Conservation (phyloP, 2,329 filamentous ascomycete species). For the Colletotrichum lindemuthianum region DNA sequence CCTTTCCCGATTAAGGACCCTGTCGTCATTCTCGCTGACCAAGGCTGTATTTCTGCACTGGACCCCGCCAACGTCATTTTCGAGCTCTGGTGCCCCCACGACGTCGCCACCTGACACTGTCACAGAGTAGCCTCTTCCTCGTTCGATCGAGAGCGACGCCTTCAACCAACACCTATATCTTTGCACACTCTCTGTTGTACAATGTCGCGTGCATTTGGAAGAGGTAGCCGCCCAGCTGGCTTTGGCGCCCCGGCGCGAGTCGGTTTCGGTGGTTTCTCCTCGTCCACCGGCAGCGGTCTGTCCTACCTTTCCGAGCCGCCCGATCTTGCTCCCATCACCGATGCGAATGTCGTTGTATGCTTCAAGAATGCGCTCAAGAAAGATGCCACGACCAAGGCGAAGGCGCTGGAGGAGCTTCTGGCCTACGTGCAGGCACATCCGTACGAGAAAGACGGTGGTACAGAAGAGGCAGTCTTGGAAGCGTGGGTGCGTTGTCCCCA, state of each 20-base stretch:
- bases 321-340: conserved; percentile 79
- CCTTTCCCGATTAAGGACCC: not conserved
- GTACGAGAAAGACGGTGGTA: conserved; percentile 65
- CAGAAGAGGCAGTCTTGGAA: conserved; percentile 85
- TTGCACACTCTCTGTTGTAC: conserved; percentile 3
- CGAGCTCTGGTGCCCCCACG: conserved; percentile 12
- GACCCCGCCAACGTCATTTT: conserved; percentile 35
- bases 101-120: conserved; percentile 5
- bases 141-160: too few species aligned
- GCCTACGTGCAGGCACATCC: conserved; percentile 66
- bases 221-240: conserved; percentile 28
- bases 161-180: too few species aligned
- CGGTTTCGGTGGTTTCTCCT: conserved; percentile 54
- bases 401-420: conserved; percentile 87
- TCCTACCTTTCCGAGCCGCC: conserved; percentile 91
- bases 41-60: conserved; percentile 12
- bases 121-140: not conserved
- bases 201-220: conserved; percentile 36
- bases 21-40: not conserved
- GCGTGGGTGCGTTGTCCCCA: conserved; percentile 75
- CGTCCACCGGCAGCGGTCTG: conserved; percentile 62
- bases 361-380: conserved; percentile 95
- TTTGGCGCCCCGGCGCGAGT: conserved; percentile 26
- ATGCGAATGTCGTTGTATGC: conserved; percentile 85
- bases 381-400: conserved; percentile 90